These are phyloP conservation scores for Seminavis robusta DNA, from an alignment of 108 stramenopile genomes.

Conservation along the genomic window DNA sequence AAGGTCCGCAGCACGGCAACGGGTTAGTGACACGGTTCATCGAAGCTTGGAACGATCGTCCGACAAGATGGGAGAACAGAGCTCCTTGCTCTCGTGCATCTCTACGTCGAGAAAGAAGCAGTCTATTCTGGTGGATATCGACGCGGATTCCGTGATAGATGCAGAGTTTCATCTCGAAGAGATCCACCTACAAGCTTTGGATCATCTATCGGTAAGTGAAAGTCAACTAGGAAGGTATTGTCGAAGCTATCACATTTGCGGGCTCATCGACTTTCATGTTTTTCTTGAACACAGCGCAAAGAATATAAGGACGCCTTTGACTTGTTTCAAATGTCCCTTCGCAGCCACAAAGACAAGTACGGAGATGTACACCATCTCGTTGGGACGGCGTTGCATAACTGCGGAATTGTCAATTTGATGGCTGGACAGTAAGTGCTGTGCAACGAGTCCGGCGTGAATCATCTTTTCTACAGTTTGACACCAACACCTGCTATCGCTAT, in stretches of 20 bases:
- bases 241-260: neutral
- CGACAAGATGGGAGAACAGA: too few species aligned
- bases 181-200: slow-evolving; percentile 13
- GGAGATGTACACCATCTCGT: neutral
- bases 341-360: neutral
- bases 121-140: slow-evolving; percentile 11
- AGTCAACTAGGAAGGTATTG: neutral
- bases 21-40: too few species aligned
- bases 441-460: too few species aligned
- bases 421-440: neutral
- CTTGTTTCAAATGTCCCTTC: neutral
- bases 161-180: slow-evolving; percentile 14
- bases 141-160: slow-evolving; percentile 8
- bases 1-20: too few species aligned
- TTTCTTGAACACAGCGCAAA: neutral
- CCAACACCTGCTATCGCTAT: too few species aligned
- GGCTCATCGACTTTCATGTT: neutral
- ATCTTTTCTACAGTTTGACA: too few species aligned
- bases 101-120: neutral
- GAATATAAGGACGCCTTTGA: neutral
- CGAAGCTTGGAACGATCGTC: too few species aligned
- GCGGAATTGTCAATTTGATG: slow-evolving; percentile 1
- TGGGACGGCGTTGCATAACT: slow-evolving; percentile 2
- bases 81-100: slow-evolving; percentile 1
- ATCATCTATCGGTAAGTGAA: slow-evolving; percentile 12